Conservation (phyloP, 2,329 filamentous ascomycete genomes). For the Alternaria burnsii region DNA sequence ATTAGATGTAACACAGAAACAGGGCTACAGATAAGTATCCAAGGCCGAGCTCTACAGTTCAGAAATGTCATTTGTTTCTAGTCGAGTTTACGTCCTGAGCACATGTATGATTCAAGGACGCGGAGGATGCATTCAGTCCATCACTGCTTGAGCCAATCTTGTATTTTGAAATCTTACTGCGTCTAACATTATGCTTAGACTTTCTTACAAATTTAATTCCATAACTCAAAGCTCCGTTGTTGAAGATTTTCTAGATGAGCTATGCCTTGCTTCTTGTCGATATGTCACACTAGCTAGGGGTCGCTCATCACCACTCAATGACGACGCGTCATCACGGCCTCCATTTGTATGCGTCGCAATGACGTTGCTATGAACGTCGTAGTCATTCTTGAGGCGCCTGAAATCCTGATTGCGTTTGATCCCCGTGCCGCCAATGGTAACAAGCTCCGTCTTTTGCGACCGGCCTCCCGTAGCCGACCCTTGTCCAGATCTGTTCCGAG, state of each 20-base stretch:
- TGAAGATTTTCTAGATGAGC: not conserved
- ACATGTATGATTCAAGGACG: too few species aligned
- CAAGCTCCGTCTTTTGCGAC: slow-evolving; percentile 8
- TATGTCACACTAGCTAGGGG: not conserved
- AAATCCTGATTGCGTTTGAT: slow-evolving; percentile 14
- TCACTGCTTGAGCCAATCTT: too few species aligned
- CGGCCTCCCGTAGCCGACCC: not conserved
- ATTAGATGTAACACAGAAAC: too few species aligned
- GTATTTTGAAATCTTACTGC: too few species aligned
- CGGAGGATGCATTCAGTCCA: too few species aligned
- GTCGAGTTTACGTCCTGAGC: too few species aligned
- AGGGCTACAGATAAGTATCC: too few species aligned
- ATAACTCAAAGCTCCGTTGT: not conserved
- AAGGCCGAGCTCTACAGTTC: too few species aligned
- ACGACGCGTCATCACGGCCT: not conserved
- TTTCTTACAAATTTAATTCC: too few species aligned
- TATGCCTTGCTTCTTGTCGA: not conserved
- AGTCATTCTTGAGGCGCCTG: slow-evolving; percentile 8
- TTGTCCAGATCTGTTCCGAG: slow-evolving; percentile 2
- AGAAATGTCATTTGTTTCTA: too few species aligned
- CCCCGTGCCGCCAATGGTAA: slow-evolving; percentile 14
- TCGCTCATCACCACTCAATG: not conserved
- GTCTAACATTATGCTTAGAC: too few species aligned
- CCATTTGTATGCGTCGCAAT: not conserved
- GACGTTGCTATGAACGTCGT: not conserved